Conservation (phyloP, 1,139 yeast species). For the Fermentozyma sake region DNA sequence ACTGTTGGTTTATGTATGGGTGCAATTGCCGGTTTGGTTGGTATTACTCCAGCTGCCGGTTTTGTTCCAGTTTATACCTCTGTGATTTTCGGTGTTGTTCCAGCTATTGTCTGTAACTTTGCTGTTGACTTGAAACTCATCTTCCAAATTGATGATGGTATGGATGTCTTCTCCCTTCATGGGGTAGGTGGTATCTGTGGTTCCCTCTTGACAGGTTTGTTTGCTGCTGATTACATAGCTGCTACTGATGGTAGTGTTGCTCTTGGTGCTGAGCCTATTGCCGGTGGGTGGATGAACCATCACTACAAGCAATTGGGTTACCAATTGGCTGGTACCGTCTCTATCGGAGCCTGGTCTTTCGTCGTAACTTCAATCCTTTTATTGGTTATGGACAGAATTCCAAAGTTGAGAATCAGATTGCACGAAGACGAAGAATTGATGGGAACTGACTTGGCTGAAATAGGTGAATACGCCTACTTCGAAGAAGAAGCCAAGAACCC, state of each 20-base stretch:
- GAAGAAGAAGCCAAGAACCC: slow-evolving; percentile 25
- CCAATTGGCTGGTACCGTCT: slow-evolving; percentile 81
- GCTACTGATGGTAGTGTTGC: slow-evolving; percentile 67
- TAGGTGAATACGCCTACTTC: slow-evolving; percentile 78
- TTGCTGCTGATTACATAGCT: slow-evolving; percentile 90
- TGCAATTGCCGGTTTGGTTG: slow-evolving; percentile 90
- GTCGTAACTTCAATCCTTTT: slow-evolving; percentile 69
- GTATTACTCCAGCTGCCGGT: slow-evolving; percentile 97
- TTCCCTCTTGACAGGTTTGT: slow-evolving; percentile 78
- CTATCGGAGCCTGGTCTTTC: slow-evolving; percentile 80
- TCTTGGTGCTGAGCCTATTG: slow-evolving; percentile 44
- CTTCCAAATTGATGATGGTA: slow-evolving; percentile 85
- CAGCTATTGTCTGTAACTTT: slow-evolving; percentile 76
- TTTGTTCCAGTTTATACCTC: slow-evolving; percentile 89
- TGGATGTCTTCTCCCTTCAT: slow-evolving; percentile 91
- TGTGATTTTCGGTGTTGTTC: slow-evolving; percentile 74
- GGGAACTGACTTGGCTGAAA: slow-evolving; percentile 87
- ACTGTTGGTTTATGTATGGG: slow-evolving; percentile 94
- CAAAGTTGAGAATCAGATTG: slow-evolving; percentile 78
- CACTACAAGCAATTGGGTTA: slow-evolving; percentile 86
- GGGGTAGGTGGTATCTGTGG: slow-evolving; percentile 94
- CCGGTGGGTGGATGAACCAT: slow-evolving; percentile 93
- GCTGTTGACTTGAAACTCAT: slow-evolving; percentile 76
- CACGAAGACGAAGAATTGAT: slow-evolving; percentile 84
- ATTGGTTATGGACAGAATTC: slow-evolving; percentile 70